phyloP scores from a whole-genome alignment of 2,329 filamentous ascomycete species.

The Beauveria australis region DNA sequence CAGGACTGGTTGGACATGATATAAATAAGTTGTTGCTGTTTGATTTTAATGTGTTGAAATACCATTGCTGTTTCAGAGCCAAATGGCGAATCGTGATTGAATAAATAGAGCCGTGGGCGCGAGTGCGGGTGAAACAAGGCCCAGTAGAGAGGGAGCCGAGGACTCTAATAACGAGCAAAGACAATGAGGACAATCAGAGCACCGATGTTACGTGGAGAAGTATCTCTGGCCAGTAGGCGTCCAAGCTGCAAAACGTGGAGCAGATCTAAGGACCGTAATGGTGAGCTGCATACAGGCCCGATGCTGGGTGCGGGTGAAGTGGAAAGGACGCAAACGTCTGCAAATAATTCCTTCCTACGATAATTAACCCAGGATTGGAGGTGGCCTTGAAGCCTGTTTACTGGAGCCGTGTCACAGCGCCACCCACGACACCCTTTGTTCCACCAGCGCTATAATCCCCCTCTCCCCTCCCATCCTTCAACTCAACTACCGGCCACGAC shows the following conservation, averaged over 20 bases:
- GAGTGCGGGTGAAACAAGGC: background rate
- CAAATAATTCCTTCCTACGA: too few relatives aligned
- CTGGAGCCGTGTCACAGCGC: slow-evolving; percentile 1
- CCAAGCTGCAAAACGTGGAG: background rate
- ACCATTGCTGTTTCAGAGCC: background rate
- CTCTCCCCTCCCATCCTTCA: background rate
- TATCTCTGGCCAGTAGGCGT: slow-evolving; percentile 31
- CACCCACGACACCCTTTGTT: background rate
- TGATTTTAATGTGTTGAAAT: slow-evolving; percentile 11
- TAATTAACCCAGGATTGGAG: background rate
- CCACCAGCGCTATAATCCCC: background rate
- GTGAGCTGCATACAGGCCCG: background rate
- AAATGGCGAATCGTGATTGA: background rate
- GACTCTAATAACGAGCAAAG: background rate
- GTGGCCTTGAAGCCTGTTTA: background rate
- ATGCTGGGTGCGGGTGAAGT: background rate
- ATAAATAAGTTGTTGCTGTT: slow-evolving; percentile 9
- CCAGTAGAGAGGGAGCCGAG: background rate
- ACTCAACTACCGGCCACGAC: too few relatives aligned
- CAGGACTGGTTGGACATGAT: slow-evolving; percentile 9
- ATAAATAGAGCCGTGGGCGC: background rate
- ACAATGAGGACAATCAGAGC: too few relatives aligned
- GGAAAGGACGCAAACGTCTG: background rate
- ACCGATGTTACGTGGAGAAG: too few relatives aligned
- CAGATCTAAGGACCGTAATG: background rate